phyloP scores from a whole-genome alignment of 2,329 filamentous ascomycete genomes.

The Neurospora sp. region DNA sequence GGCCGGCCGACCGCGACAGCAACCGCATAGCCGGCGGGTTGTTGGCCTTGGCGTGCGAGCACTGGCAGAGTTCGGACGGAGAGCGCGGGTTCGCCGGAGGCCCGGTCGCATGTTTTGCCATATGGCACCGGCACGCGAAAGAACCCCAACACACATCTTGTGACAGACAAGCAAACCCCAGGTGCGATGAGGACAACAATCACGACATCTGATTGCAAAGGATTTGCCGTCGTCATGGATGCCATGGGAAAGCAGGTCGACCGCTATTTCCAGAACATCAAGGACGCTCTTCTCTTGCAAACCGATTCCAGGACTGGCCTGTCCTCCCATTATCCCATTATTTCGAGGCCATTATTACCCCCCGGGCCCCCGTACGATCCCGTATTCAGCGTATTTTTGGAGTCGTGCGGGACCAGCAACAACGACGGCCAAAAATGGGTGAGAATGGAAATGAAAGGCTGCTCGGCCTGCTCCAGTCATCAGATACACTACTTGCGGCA shows the following conservation, averaged over 20 bases:
- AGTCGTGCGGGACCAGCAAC: not conserved
- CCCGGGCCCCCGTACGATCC: not conserved
- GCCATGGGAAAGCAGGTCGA: not conserved
- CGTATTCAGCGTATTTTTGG: not conserved
- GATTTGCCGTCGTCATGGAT: not conserved
- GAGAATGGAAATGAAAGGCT: not conserved
- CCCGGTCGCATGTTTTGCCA: not conserved
- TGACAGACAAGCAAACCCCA: not conserved
- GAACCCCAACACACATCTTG: not conserved
- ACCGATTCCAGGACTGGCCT: not conserved
- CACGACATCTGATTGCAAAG: not conserved
- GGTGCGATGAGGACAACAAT: not conserved
- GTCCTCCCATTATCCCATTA: not conserved
- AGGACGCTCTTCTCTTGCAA: not conserved
- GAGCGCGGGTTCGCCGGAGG: not conserved
- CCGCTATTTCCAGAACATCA: not conserved
- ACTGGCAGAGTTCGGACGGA: not conserved
- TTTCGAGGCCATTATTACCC: not conserved
- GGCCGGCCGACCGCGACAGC: not conserved
- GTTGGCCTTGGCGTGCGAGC: not conserved
- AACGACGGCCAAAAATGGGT: not conserved
- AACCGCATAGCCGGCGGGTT: not conserved
- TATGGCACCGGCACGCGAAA: not conserved
- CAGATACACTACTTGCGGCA: constrained; percentile 7
- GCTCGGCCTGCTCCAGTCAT: not conserved